phyloP scores from a whole-genome alignment of 1,284 basidiomycete genomes.

The Waitea zeae region DNA sequence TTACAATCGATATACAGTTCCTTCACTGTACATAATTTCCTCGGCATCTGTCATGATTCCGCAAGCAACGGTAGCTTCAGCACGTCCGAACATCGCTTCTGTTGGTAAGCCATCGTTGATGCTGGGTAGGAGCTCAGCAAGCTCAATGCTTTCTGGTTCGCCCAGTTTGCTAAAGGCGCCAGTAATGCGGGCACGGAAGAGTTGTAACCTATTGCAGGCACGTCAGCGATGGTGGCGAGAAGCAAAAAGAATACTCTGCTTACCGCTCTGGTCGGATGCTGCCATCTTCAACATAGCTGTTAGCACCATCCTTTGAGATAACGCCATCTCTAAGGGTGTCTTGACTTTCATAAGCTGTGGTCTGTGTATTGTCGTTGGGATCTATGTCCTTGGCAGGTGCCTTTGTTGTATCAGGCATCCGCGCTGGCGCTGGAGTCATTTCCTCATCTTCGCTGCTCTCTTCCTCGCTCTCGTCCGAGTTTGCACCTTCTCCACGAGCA shows the following conservation, averaged over 20 bases:
- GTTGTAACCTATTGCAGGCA: slow-evolving; percentile 42
- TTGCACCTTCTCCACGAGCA: slow-evolving; percentile 15
- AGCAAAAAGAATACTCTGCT: slow-evolving; percentile 8
- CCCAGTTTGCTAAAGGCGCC: slow-evolving; percentile 51
- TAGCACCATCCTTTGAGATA: too few species aligned
- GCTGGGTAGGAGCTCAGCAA: slow-evolving; percentile 54
- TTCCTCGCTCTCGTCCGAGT: slow-evolving; percentile 26
- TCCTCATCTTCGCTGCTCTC: slow-evolving; percentile 34
- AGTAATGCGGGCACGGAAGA: slow-evolving; percentile 67
- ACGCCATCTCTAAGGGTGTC: too few species aligned
- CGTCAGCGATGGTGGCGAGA: too few species aligned
- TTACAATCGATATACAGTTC: slow-evolving; percentile 39
- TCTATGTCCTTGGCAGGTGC: too few species aligned
- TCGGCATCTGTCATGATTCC: slow-evolving; percentile 69
- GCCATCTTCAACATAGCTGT: too few species aligned
- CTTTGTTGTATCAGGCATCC: slow-evolving; percentile 29
- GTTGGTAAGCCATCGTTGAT: slow-evolving; percentile 68
- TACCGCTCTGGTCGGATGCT: slow-evolving; percentile 41
- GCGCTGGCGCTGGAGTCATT: slow-evolving; percentile 29
- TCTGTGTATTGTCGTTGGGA: too few species aligned
- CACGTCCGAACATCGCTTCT: slow-evolving; percentile 57
- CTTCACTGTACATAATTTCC: slow-evolving; percentile 79
- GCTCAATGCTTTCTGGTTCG: slow-evolving; percentile 61
- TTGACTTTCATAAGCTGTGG: too few species aligned
- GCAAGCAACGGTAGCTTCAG: slow-evolving; percentile 65